Percentiles rank a stretch among this genome's conserved stretches.
Conservation (phyloP, 1,139 yeast species). For the Diutina mesorugosa region DNA sequence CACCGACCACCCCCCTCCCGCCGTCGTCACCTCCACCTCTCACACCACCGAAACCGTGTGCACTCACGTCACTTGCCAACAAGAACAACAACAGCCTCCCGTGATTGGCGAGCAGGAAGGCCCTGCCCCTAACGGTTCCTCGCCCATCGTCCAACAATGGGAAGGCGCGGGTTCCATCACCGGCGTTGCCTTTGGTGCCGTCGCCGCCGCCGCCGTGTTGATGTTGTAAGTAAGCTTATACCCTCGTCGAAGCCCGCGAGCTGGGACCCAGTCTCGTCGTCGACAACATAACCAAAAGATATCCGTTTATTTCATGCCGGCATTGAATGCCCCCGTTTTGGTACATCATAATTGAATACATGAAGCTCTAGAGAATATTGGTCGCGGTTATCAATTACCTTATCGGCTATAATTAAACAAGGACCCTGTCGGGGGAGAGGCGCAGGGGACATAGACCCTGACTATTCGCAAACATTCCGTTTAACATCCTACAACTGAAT, state of each 20-base stretch:
- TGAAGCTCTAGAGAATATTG: background rate
- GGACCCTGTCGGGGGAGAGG: too few species aligned
- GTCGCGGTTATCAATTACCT: too few species aligned
- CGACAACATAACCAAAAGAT: background rate
- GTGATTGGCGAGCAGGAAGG: background rate
- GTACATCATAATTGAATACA: background rate
- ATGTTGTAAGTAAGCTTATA: background rate
- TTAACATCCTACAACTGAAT: too few species aligned
- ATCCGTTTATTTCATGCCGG: background rate
- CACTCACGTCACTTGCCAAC: background rate
- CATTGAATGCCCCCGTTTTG: background rate
- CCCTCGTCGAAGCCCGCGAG: background rate
- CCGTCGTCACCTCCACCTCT: background rate
- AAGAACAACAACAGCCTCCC: background rate
- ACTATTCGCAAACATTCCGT: too few species aligned
- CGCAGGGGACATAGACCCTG: too few species aligned
- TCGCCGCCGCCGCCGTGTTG: background rate
- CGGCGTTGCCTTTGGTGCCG: background rate
- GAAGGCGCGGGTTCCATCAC: background rate
- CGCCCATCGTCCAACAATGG: background rate
- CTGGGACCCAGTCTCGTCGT: background rate
- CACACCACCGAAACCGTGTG: background rate
- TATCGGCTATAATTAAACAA: too few species aligned
- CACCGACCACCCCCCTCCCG: background rate
- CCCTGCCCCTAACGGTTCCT: background rate